A percentile compares a stretch with the other conserved stretches of the same genome.
These are phyloP conservation scores for Chaetothyriales sp. DNA, from an alignment of 2,329 filamentous ascomycete species.

Conservation along the genomic window DNA sequence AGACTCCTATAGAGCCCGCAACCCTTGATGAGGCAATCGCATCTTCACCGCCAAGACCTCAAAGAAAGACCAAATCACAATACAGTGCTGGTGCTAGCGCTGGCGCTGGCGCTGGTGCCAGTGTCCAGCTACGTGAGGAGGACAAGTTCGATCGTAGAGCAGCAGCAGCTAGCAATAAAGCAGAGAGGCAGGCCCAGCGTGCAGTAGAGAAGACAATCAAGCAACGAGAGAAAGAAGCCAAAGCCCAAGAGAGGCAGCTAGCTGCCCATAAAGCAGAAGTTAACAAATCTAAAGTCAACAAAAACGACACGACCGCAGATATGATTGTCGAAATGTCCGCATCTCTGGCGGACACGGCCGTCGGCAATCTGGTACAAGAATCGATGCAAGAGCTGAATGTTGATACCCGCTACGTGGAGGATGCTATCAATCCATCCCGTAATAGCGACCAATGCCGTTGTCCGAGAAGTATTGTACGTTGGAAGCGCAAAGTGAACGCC, in stretches of 20 bases:
- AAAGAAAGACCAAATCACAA: constrained; percentile 12
- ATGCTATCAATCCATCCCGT: constrained; percentile 18
- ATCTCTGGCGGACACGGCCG: constrained; percentile 36
- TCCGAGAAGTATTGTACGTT: constrained; percentile 42
- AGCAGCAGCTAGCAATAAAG: constrained; percentile 21
- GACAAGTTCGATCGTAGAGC: constrained; percentile 39
- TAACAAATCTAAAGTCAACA: constrained; percentile 60
- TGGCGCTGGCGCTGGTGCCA: constrained; percentile 28
- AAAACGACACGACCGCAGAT: constrained; percentile 57
- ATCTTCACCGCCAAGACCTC: constrained; percentile 2
- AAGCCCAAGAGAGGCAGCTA: constrained; percentile 48
- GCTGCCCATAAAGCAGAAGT: constrained; percentile 56
- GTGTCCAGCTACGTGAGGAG: constrained; percentile 26
- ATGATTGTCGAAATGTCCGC: constrained; percentile 62
- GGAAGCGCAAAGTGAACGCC: constrained; percentile 55
- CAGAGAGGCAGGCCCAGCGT: constrained; percentile 41
- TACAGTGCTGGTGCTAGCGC: constrained; percentile 23
- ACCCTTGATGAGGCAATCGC: background rate
- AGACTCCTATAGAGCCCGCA: background rate
- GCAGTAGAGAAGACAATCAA: constrained; percentile 42
- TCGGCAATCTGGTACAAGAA: constrained; percentile 32
- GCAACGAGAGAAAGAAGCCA: constrained; percentile 38
- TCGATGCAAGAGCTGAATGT: constrained; percentile 31
- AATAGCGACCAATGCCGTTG: constrained; percentile 25
- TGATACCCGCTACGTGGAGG: constrained; percentile 24